Evolutionary conservation across 2,329 filamentous ascomycete species (phyloP).

Genomic region (Colletotrichum musae): DNA sequence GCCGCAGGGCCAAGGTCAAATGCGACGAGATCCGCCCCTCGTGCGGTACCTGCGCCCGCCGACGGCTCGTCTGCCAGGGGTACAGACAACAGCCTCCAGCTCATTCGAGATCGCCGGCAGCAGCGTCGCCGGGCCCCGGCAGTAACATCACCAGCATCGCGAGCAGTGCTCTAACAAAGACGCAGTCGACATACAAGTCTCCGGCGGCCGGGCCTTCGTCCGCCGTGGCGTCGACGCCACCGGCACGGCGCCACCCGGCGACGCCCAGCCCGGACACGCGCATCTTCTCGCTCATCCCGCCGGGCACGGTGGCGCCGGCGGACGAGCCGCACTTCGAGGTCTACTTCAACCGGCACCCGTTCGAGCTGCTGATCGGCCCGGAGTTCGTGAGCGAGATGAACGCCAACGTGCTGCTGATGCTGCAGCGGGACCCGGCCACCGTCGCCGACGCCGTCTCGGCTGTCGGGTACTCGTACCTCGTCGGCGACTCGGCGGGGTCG

Average conservation of each 20-base stretch:
- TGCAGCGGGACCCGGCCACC: slow-evolving; percentile 47
- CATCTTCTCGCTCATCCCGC: slow-evolving; percentile 44
- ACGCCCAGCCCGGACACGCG: slow-evolving; percentile 19
- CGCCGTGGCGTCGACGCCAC: background rate
- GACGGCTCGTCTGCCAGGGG: slow-evolving; percentile 49
- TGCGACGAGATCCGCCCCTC: slow-evolving; percentile 49
- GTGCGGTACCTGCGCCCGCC: slow-evolving; percentile 51
- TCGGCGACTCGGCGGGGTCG: slow-evolving; percentile 32
- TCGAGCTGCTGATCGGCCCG: slow-evolving; percentile 47
- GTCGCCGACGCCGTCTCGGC: slow-evolving; percentile 49
- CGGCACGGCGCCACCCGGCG: background rate
- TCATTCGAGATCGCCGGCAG: slow-evolving; percentile 5
- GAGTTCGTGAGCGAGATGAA: slow-evolving; percentile 53
- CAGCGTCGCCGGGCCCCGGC: background rate
- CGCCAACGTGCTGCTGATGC: slow-evolving; percentile 47
- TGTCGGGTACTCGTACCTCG: slow-evolving; percentile 48
- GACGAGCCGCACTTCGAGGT: slow-evolving; percentile 48
- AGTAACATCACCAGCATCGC: background rate
- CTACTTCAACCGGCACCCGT: slow-evolving; percentile 50
- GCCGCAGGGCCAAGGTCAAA: slow-evolving; percentile 50
- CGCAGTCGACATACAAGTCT: too few species aligned
- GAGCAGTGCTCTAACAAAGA: too few species aligned
- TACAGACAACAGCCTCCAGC: slow-evolving; percentile 41
- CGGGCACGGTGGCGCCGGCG: slow-evolving; percentile 44
- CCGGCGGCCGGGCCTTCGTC: background rate